Conservation (phyloP, 1,139 yeast genomes). For the Kodamaea anthophila region DNA sequence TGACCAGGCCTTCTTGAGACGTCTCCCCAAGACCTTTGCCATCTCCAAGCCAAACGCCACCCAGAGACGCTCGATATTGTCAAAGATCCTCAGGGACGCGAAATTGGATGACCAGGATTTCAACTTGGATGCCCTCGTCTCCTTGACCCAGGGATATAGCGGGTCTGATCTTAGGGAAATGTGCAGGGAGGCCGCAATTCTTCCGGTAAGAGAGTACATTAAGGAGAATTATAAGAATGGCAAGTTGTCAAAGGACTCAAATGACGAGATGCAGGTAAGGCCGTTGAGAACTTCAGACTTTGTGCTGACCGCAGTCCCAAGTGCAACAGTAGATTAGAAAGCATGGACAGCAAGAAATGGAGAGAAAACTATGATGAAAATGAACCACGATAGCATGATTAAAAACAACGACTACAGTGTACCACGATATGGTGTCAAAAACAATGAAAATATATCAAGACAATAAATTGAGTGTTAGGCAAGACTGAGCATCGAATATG, state of each 20-base stretch:
- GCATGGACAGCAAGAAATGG: no score
- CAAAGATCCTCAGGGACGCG: constrained; percentile 61
- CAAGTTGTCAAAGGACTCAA: constrained; percentile 25
- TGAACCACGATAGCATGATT: no score
- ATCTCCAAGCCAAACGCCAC: constrained; percentile 64
- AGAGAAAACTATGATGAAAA: no score
- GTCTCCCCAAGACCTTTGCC: constrained; percentile 88
- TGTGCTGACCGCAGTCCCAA: constrained; percentile 29
- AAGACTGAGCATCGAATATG: no score
- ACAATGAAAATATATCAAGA: no score
- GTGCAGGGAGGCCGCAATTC: constrained; percentile 89
- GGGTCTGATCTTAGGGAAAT: constrained; percentile 91
- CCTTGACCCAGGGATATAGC: constrained; percentile 66
- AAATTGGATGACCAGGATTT: constrained; percentile 51
- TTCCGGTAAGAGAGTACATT: constrained; percentile 82
- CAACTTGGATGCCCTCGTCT: constrained; percentile 55
- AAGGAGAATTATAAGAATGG: constrained; percentile 43
- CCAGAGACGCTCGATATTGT: constrained; percentile 67
- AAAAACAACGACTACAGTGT: no score
- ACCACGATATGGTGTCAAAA: no score
- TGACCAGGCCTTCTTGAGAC: constrained; percentile 84
- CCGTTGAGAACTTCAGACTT: constrained; percentile 45
- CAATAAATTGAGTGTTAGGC: no score
- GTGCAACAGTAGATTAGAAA: constrained; percentile 25
- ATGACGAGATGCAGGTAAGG: constrained; percentile 31